A percentile compares a stretch with the other conserved stretches of the same genome.
Conservation (phyloP, 2,329 filamentous ascomycete genomes). For the Monilinia fructicola region DNA sequence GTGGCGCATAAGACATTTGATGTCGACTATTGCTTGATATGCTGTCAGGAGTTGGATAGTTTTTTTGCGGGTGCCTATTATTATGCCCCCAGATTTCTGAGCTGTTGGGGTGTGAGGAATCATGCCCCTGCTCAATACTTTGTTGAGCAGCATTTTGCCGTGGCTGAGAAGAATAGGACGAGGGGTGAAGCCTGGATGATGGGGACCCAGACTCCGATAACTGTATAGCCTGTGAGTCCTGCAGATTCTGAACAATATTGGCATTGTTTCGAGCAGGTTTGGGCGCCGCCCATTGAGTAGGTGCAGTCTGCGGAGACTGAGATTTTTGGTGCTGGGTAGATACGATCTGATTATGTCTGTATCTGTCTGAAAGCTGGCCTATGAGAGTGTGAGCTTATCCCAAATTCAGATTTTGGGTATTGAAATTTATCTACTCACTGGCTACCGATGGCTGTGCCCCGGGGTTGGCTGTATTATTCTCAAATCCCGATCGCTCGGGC, state of each 20-base stretch:
- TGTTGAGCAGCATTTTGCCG: conserved; percentile 18
- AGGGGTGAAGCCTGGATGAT: conserved; percentile 8
- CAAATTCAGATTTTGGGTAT: background rate
- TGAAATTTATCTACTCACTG: conserved; percentile 6
- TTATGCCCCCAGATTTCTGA: conserved; percentile 19
- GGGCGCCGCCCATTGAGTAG: conserved; percentile 23
- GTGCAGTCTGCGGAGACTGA: conserved; percentile 16
- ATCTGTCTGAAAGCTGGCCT: conserved; percentile 22
- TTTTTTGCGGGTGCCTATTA: conserved; percentile 20
- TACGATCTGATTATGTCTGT: conserved; percentile 18
- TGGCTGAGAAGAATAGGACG: conserved; percentile 14
- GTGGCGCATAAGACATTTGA: conserved; percentile 19
- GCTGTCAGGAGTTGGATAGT: conserved; percentile 22
- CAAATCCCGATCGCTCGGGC: conserved; percentile 7
- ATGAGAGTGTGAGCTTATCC: background rate
- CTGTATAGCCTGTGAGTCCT: conserved; percentile 17
- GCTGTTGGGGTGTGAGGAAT: conserved; percentile 1
- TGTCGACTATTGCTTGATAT: conserved; percentile 21
- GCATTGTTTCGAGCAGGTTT: conserved; percentile 21
- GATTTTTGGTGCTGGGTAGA: conserved; percentile 12
- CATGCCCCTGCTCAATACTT: conserved; percentile 14
- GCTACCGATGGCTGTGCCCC: conserved; percentile 4
- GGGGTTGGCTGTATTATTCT: conserved; percentile 7
- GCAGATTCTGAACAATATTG: conserved; percentile 22
- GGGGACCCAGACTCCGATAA: conserved; percentile 9